Base-by-base conservation (phyloP, 2,329 filamentous ascomycete genomes). In the Drechslerella coelobrocha region DNA sequence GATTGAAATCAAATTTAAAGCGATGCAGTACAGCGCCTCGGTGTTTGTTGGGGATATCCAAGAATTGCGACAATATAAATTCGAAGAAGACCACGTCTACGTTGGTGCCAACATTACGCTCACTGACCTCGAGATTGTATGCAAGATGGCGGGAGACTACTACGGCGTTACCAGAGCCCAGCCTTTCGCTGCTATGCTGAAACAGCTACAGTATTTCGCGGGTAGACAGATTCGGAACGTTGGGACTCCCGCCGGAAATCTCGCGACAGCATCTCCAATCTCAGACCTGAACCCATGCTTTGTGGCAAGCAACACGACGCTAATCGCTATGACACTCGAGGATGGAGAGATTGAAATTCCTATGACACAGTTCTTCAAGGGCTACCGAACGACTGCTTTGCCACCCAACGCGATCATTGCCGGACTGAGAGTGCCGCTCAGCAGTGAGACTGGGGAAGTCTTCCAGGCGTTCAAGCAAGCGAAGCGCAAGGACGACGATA, bases 1-100 rank as follows among this genome's bases (percentile, higher is more conserved):
- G 79, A 97, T 99, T 71, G 94, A 99, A 80, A 90, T 95, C 81
- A 97, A 96, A 80, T 97, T 99, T 84, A 97, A 97, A 81, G 91
- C 89, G 0, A 86, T 96, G 82, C 85, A 92, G 75, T 97, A 97
- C 77, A 88, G 89, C 2, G 87, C 90, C 0, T 97, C 92, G 0
- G 90, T 99, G 0, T 97, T 89, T 74, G 90, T 97, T 8, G 92
- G 93, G 9, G 94, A 99, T 76, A 96, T 99, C 66, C 82, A 90
- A 0, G 94, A 97, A 79, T 81, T 99, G 65, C 84, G 91, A 10
- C 89, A 92, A 74, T 97, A 91, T 77, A 83, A 82, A 2, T 88
- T 97, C 78, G 83, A 89, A 43, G 88, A 93, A 2, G 87, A 95
- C 66, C 84, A 91, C 74, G 80, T 97, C n/a, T 91, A 96, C 76